These are phyloP conservation scores for Hypoxylon sp. DNA, from an alignment of 2,329 filamentous ascomycete genomes.

Conservation along the genomic window DNA sequence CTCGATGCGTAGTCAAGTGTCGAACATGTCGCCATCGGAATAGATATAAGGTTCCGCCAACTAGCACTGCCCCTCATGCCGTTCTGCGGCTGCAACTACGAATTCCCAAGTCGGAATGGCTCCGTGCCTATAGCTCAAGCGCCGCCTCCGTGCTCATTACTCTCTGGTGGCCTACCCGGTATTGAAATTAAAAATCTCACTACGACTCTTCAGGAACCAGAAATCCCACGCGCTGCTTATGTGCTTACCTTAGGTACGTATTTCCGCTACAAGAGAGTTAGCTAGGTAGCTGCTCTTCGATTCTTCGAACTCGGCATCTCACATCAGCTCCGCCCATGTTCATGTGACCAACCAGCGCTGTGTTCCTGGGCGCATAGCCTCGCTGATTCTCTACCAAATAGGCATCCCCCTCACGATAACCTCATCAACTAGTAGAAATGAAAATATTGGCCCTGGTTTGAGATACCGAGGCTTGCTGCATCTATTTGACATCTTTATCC, in stretches of 20 bases:
- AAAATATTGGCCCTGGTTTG: background rate
- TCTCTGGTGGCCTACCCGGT: too few relatives aligned
- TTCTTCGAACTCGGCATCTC: background rate
- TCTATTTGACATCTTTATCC: background rate
- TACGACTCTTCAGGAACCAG: background rate
- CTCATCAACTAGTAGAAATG: background rate
- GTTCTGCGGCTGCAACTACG: background rate
- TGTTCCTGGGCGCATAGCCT: conserved; percentile 22
- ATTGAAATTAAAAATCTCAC: background rate
- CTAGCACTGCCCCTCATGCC: background rate
- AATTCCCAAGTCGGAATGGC: background rate
- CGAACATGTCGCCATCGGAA: background rate
- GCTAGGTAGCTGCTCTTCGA: background rate
- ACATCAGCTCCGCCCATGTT: conserved; percentile 10
- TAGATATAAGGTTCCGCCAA: background rate
- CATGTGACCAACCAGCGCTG: background rate
- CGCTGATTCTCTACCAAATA: conserved; percentile 13
- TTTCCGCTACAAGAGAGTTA: background rate
- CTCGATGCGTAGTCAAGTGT: background rate
- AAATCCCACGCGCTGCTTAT: background rate
- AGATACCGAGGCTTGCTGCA: background rate
- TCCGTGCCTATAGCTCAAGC: background rate
- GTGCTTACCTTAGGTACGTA: background rate
- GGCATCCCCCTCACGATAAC: background rate
- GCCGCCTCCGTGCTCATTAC: background rate